phyloP scores from a whole-genome alignment of 1,284 basidiomycete genomes.

The Schizophyllum amplum region DNA sequence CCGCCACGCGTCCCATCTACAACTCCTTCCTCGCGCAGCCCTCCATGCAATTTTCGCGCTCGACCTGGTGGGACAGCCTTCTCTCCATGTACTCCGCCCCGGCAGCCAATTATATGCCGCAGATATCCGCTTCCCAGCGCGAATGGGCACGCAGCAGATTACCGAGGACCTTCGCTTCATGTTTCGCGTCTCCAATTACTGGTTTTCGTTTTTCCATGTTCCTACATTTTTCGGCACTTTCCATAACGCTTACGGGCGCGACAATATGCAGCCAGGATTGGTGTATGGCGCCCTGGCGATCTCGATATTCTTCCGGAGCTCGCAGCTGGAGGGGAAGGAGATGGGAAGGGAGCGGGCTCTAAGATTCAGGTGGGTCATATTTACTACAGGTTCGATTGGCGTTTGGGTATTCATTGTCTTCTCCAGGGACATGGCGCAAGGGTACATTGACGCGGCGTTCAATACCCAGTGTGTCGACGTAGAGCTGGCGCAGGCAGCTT shows the following conservation, averaged over 20 bases:
- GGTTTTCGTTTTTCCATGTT: constrained; percentile 66
- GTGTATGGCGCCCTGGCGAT: constrained; percentile 58
- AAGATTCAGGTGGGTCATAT: constrained; percentile 38
- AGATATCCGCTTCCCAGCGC: constrained; percentile 34
- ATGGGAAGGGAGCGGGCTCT: constrained; percentile 47
- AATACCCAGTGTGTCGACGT: constrained; percentile 65
- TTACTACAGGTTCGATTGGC: not conserved
- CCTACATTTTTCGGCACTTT: constrained; percentile 57
- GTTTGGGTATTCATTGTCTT: not conserved
- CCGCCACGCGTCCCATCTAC: not conserved
- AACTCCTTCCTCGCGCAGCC: constrained; percentile 15
- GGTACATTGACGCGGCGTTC: constrained; percentile 62
- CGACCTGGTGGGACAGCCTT: constrained; percentile 73
- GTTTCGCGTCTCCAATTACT: constrained; percentile 57
- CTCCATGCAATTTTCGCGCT: constrained; percentile 57
- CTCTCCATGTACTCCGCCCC: constrained; percentile 45
- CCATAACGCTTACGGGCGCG: constrained; percentile 43
- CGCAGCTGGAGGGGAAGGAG: constrained; percentile 41
- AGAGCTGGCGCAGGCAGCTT: constrained; percentile 62
- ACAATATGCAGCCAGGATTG: constrained; percentile 58
- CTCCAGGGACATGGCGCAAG: constrained; percentile 40
- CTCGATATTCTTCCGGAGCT: constrained; percentile 62
- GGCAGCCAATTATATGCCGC: constrained; percentile 20
- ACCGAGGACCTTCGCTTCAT: constrained; percentile 54
- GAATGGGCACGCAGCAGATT: constrained; percentile 35